Conservation (phyloP, 305 asterid genomes). For the Vinca major region DNA sequence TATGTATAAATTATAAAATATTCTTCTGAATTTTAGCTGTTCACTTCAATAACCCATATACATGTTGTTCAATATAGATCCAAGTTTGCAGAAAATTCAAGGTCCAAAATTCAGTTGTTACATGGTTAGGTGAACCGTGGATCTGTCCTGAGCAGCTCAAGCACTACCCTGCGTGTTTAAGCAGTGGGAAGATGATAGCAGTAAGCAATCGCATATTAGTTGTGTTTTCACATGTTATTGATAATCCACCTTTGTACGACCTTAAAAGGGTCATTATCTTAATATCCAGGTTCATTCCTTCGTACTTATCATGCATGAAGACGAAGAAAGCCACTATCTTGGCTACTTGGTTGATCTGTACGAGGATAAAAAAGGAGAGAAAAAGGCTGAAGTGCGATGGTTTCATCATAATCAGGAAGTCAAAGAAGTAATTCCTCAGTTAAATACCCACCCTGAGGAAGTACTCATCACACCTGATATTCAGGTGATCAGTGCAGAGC, state of each 20-base stretch:
- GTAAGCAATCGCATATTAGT: slow-evolving; percentile 22
- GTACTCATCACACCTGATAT: slow-evolving; percentile 32
- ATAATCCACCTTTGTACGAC: neutral
- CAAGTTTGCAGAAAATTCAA: slow-evolving; percentile 20
- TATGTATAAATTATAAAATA: neutral
- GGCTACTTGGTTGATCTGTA: slow-evolving; percentile 46
- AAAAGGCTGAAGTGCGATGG: slow-evolving; percentile 30
- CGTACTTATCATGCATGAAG: slow-evolving; percentile 24
- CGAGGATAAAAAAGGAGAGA: slow-evolving; percentile 31
- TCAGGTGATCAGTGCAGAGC: slow-evolving; percentile 27
- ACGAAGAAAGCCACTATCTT: slow-evolving; percentile 16
- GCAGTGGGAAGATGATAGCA: slow-evolving; percentile 25
- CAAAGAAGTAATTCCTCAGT: slow-evolving; percentile 23
- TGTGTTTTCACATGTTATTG: neutral
- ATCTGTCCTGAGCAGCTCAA: slow-evolving; percentile 34
- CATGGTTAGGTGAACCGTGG: slow-evolving; percentile 44
- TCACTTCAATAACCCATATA: slow-evolving; percentile 13
- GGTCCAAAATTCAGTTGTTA: slow-evolving; percentile 18
- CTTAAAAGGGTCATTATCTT: slow-evolving; percentile 4
- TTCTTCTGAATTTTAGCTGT: neutral
- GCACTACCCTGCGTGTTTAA: slow-evolving; percentile 39
- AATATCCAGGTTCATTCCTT: slow-evolving; percentile 34
- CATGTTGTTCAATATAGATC: slow-evolving; percentile 18
- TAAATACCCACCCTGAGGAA: slow-evolving; percentile 32
- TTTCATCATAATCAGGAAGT: slow-evolving; percentile 26